A percentile compares a stretch with the other conserved stretches of the same genome.
Evolutionary conservation across 2,329 filamentous ascomycete species (phyloP).

Genomic region (Hypoxylon sp.): DNA sequence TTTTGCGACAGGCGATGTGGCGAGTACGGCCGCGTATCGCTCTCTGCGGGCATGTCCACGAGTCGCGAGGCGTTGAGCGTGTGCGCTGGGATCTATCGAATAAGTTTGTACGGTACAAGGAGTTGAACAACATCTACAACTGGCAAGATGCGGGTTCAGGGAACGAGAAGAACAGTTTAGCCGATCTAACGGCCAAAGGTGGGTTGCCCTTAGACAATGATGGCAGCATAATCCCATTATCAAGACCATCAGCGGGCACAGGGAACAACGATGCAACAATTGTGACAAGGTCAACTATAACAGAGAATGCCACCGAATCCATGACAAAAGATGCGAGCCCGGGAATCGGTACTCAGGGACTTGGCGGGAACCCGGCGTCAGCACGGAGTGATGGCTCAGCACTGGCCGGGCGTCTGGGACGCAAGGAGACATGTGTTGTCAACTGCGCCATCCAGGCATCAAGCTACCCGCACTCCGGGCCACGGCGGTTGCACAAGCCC

Average conservation of each 20-base stretch:
- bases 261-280: not conserved
- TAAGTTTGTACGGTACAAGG: constrained; percentile 54
- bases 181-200: constrained; percentile 65
- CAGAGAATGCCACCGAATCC: not conserved
- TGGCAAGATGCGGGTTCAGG: constrained; percentile 69
- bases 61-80: constrained; percentile 69
- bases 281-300: not conserved
- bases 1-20: constrained; percentile 65
- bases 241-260: not conserved
- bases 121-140: constrained; percentile 49
- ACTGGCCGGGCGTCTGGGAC: constrained; percentile 53
- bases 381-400: constrained; percentile 53
- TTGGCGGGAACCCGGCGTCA: constrained; percentile 54
- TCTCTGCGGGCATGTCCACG: constrained; percentile 78
- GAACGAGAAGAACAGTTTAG: constrained; percentile 66
- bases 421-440: constrained; percentile 77
- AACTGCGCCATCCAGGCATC: constrained; percentile 80
- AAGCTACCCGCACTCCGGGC: constrained; percentile 68
- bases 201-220: constrained; percentile 57
- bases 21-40: constrained; percentile 69
- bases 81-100: constrained; percentile 65
- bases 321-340: constrained; percentile 29
- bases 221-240: constrained; percentile 43
- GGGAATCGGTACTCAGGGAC: constrained; percentile 48
- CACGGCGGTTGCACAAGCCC: constrained; percentile 76